Evolutionary conservation across 257 asterid genomes (phyloP).

Genomic region (Primulina eburnea): DNA sequence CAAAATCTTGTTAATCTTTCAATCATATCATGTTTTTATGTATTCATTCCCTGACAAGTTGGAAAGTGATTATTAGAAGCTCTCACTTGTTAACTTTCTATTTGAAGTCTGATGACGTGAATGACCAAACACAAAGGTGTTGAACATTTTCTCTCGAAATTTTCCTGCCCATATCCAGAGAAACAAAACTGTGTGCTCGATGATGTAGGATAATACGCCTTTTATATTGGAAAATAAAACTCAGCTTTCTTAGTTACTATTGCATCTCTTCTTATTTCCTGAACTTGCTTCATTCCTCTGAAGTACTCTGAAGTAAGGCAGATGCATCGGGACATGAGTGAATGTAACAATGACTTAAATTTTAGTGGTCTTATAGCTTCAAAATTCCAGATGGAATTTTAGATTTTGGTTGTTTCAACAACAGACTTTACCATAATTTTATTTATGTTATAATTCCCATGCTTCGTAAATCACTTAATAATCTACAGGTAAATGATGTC

Average conservation of each 20-base stretch:
- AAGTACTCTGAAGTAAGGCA: background rate
- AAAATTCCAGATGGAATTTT: background rate
- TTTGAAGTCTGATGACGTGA: no score
- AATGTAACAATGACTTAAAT: background rate
- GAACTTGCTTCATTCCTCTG: background rate
- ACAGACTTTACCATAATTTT: background rate
- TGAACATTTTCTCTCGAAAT: no score
- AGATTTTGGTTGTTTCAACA: background rate
- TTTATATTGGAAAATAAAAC: background rate
- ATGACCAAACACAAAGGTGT: no score
- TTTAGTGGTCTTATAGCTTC: background rate
- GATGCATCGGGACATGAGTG: background rate
- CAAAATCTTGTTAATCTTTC: no score
- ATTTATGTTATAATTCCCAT: no score
- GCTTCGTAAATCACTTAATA: constrained; percentile 14
- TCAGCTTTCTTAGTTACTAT: background rate
- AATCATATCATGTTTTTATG: no score
- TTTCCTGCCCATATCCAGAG: no score
- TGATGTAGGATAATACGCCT: background rate
- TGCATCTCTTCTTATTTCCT: background rate
- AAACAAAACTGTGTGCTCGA: no score
- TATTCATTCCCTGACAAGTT: no score
- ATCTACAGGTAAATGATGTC: constrained; percentile 63
- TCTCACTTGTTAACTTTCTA: no score
- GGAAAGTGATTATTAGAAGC: no score